Evolutionary conservation across 2,329 filamentous ascomycete species (phyloP).

Genomic region (Myriosclerotinia curreyana): DNA sequence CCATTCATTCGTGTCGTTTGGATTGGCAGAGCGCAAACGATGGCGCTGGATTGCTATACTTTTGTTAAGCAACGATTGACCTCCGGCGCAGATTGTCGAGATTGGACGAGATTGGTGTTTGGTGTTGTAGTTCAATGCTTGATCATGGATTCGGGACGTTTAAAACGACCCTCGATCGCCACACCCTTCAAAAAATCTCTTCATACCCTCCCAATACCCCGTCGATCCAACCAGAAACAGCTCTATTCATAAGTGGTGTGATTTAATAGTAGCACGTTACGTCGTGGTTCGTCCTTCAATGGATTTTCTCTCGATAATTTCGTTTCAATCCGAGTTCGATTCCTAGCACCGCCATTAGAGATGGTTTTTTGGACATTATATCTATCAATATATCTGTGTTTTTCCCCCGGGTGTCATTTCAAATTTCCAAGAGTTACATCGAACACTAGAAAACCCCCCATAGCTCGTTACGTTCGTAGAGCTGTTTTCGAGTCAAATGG

Average conservation of each 20-base stretch:
- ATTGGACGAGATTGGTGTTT: neutral
- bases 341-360: no score
- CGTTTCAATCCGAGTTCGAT: constrained; percentile 28
- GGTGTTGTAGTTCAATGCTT: no score
- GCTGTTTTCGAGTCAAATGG: no score
- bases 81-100: neutral
- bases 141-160: no score
- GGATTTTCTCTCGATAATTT: constrained; percentile 27
- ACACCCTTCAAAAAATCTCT: neutral
- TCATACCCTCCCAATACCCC: neutral
- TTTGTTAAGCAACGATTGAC: neutral
- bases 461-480: no score
- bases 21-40: neutral
- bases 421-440: no score
- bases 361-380: no score
- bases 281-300: constrained; percentile 32
- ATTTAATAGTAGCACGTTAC: constrained; percentile 38
- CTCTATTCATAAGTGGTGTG: constrained; percentile 13
- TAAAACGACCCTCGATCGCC: neutral
- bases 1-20: neutral
- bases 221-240: neutral
- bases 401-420: no score
- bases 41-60: neutral
- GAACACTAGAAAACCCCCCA: no score
- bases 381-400: no score